phyloP scores from a whole-genome alignment of 345 rosid genomes.

The Zanthoxylum bungeanum region DNA sequence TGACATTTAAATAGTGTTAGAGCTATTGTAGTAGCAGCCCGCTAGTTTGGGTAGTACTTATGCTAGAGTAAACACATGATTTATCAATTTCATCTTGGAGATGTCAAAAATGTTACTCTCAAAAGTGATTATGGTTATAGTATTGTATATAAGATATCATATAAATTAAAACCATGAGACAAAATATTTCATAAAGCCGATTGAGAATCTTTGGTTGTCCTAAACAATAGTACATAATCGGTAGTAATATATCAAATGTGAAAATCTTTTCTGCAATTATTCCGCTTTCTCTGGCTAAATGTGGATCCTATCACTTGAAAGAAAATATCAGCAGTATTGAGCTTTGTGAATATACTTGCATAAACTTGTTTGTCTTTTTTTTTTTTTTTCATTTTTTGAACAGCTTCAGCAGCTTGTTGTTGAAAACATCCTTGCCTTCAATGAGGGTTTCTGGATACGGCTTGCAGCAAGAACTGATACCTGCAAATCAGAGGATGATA shows the following conservation, averaged over 20 bases:
- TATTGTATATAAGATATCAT: neutral
- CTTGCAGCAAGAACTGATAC: constrained; percentile 86
- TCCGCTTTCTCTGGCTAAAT: neutral
- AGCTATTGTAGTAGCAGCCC: neutral
- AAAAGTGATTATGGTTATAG: neutral
- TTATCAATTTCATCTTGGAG: neutral
- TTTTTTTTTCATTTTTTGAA: constrained; percentile 15
- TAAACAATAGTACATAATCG: neutral
- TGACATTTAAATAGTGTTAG: neutral
- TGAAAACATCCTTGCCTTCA: constrained; percentile 86
- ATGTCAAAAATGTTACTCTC: neutral
- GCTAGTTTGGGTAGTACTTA: neutral
- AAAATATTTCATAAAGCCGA: neutral
- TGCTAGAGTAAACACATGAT: neutral
- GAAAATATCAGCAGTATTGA: neutral
- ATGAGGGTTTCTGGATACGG: constrained; percentile 79
- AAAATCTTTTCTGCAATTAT: neutral
- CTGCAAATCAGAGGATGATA: constrained; percentile 88
- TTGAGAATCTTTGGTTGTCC: neutral
- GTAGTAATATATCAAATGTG: neutral
- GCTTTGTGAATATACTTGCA: neutral
- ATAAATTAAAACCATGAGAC: neutral
- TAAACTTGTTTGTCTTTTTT: constrained; percentile 1
- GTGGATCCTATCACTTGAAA: neutral
- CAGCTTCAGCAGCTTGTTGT: constrained; percentile 85